Percentiles rank a stretch among this genome's conserved stretches.
These are phyloP conservation scores for Chimonanthus salicifolius DNA, from an alignment of 164 flowering plant species.

Conservation along the genomic window DNA sequence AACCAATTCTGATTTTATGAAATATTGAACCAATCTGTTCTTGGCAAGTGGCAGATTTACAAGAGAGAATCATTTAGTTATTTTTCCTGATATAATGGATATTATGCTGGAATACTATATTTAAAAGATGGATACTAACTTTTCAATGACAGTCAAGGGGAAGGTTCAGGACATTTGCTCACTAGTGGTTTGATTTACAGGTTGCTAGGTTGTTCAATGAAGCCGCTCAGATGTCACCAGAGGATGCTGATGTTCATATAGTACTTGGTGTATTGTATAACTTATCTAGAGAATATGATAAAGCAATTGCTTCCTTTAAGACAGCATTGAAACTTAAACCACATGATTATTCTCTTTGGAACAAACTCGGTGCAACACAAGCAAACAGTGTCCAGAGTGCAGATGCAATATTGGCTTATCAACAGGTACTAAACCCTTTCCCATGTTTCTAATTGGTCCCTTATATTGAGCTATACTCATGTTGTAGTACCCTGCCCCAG, in stretches of 20 bases:
- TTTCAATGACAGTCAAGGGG: background rate
- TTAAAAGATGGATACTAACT: background rate
- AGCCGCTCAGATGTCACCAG: constrained; percentile 87
- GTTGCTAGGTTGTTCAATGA: constrained; percentile 72
- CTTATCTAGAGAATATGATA: constrained; percentile 88
- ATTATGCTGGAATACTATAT: background rate
- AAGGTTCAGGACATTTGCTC: background rate
- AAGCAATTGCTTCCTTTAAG: constrained; percentile 72
- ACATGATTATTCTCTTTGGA: constrained; percentile 96
- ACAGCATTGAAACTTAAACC: constrained; percentile 87
- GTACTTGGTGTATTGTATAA: constrained; percentile 92
- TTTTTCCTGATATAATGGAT: background rate
- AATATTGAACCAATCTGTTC: background rate
- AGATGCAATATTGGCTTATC: constrained; percentile 93
- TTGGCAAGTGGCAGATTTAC: background rate
- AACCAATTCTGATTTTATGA: background rate
- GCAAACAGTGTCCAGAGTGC: constrained; percentile 97
- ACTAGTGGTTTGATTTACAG: constrained; percentile 27
- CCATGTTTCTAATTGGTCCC: background rate
- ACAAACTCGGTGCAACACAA: constrained; percentile 98
- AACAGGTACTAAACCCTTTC: constrained; percentile 48
- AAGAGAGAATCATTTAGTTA: background rate
- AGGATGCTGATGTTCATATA: constrained; percentile 93
- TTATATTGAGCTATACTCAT: no score
- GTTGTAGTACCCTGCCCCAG: no score